Evolutionary conservation across 2,329 filamentous ascomycete species (phyloP).

Genomic region (Alternaria triticimaculans): DNA sequence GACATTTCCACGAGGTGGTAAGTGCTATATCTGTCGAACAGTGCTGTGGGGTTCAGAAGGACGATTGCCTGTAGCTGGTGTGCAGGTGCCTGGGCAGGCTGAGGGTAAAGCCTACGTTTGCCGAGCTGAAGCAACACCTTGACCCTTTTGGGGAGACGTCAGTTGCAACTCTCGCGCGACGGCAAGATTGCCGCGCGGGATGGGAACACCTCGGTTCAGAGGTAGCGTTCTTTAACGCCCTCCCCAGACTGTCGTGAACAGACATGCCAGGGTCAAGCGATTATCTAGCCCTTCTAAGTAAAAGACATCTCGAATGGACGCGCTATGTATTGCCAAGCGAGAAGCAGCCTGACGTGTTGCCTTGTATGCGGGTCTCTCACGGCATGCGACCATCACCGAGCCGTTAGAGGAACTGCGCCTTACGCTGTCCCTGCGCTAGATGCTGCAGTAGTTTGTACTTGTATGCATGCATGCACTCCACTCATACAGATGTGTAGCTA

Average conservation of each 20-base stretch:
- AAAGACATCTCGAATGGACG: constrained; percentile 6
- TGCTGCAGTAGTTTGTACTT: constrained; percentile 3
- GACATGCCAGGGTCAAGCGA: constrained; percentile 12
- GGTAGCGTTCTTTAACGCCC: constrained; percentile 2
- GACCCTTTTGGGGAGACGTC: not conserved
- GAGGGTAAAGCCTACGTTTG: constrained; percentile 15
- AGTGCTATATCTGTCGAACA: not conserved
- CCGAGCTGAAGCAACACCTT: constrained; percentile 13
- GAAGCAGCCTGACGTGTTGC: constrained; percentile 33
- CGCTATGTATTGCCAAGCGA: constrained; percentile 23
- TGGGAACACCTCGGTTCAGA: constrained; percentile 12
- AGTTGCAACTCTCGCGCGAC: not conserved
- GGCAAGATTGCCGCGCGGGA: not conserved
- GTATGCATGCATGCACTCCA: constrained; percentile 2
- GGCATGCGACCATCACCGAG: constrained; percentile 23
- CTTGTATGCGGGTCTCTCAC: constrained; percentile 28
- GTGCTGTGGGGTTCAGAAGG: not conserved
- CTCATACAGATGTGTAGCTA: constrained; percentile 10
- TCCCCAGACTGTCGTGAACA: constrained; percentile 5
- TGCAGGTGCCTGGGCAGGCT: not conserved
- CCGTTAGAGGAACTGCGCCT: constrained; percentile 28
- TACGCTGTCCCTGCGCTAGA: constrained; percentile 23
- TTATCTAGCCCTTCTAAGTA: constrained; percentile 5
- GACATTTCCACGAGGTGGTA: not conserved
- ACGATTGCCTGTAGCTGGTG: not conserved